These are phyloP conservation scores for Rhynchosporium secalis DNA, from an alignment of 2,329 filamentous ascomycete species.

Conservation along the genomic window DNA sequence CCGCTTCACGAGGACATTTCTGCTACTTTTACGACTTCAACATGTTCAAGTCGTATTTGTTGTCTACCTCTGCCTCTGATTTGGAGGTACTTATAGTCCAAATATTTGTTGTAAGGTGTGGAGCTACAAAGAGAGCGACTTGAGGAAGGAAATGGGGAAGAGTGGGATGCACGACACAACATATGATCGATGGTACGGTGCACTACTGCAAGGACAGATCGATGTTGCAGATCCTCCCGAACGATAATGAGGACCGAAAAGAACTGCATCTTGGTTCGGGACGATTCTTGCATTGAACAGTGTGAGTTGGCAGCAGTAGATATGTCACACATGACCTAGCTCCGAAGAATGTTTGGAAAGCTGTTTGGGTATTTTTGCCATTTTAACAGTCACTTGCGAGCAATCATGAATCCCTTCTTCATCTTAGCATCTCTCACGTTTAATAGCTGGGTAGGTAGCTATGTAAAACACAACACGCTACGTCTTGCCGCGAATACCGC, in stretches of 20 bases:
- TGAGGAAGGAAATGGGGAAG: neutral
- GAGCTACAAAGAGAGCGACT: too few species aligned
- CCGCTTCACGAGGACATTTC: too few species aligned
- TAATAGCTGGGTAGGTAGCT: neutral
- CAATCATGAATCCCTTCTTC: neutral
- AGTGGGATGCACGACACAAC: conserved; percentile 9
- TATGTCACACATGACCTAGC: too few species aligned
- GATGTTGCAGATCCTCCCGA: neutral
- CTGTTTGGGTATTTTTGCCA: too few species aligned
- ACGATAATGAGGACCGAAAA: neutral
- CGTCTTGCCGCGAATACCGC: neutral
- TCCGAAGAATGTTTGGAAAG: too few species aligned
- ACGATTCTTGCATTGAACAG: neutral
- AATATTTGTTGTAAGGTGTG: too few species aligned
- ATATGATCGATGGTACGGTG: neutral
- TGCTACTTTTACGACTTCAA: too few species aligned
- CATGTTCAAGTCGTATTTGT: too few species aligned
- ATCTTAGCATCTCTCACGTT: neutral
- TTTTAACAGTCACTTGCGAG: neutral
- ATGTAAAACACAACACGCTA: conserved; percentile 9
- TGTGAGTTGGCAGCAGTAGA: neutral
- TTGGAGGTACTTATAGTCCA: too few species aligned
- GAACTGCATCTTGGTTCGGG: neutral
- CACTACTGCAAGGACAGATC: neutral
- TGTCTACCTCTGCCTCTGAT: too few species aligned